A percentile compares a stretch with the other conserved stretches of the same genome.
phyloP scores from a whole-genome alignment of 2,329 filamentous ascomycete genomes.

The Pseudopithomyces maydicus region DNA sequence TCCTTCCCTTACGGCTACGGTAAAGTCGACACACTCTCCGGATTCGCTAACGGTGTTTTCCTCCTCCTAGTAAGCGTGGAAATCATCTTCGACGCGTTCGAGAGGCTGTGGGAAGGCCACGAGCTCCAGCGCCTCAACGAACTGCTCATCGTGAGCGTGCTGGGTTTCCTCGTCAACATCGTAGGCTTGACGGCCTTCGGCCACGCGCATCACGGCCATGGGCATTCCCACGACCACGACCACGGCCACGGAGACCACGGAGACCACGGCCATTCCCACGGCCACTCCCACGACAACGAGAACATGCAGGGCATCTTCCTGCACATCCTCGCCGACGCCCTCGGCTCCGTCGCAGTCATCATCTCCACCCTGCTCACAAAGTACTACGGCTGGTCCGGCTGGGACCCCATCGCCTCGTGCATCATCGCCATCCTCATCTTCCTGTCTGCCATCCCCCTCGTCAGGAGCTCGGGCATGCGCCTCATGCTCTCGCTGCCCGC shows the following conservation, averaged over 20 bases:
- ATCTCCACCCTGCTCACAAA: conserved; percentile 87
- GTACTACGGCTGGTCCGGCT: conserved; percentile 87
- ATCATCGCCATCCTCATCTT: conserved; percentile 93
- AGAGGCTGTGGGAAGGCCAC: conserved; percentile 81
- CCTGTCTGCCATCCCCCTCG: conserved; percentile 85
- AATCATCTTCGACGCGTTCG: conserved; percentile 92
- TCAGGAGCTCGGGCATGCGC: conserved; percentile 80
- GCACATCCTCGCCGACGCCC: conserved; percentile 91
- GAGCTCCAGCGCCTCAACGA: conserved; percentile 85
- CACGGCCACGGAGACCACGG: conserved; percentile 46
- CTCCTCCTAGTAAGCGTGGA: conserved; percentile 94
- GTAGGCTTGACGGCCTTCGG: conserved; percentile 88
- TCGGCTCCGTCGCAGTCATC: conserved; percentile 93
- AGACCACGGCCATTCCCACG: conserved; percentile 50
- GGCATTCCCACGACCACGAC: conserved; percentile 43
- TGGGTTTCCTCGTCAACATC: conserved; percentile 88
- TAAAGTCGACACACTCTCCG: conserved; percentile 94
- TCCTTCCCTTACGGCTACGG: conserved; percentile 94
- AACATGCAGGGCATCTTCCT: conserved; percentile 99
- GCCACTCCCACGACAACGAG: conserved; percentile 79
- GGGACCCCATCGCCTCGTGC: conserved; percentile 92
- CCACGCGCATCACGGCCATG: conserved; percentile 62
- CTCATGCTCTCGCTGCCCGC: conserved; percentile 84
- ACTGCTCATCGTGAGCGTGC: conserved; percentile 83
- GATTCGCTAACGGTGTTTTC: conserved; percentile 95